Conservation (phyloP, 1,284 basidiomycete species). For the Tilletia walkeri region DNA sequence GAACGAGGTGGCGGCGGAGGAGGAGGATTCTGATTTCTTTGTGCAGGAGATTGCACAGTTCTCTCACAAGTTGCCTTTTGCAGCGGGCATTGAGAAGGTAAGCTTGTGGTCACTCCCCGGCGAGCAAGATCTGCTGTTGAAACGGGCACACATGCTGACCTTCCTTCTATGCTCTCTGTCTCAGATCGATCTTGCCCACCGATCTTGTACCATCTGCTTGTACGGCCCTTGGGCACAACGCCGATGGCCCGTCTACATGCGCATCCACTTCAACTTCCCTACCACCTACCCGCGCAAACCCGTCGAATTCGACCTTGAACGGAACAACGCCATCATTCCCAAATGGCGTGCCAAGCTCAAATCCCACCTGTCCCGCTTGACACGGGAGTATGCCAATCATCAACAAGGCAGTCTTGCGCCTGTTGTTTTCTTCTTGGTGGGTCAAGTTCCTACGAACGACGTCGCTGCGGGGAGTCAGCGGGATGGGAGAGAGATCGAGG, state of each 20-base stretch:
- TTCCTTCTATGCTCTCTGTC: not conserved
- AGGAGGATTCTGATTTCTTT: constrained; percentile 26
- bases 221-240: constrained; percentile 51
- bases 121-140: constrained; percentile 24
- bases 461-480: not conserved
- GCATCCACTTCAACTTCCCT: constrained; percentile 46
- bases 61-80: constrained; percentile 22
- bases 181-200: constrained; percentile 39
- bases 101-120: constrained; percentile 41
- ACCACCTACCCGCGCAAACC: constrained; percentile 37
- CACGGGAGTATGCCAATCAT: constrained; percentile 26
- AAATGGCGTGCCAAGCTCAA: constrained; percentile 47
- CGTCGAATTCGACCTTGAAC: constrained; percentile 49
- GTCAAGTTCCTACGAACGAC: constrained; percentile 32
- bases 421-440: constrained; percentile 40
- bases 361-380: constrained; percentile 20
- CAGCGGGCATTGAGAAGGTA: constrained; percentile 43
- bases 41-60: constrained; percentile 23
- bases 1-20: constrained; percentile 21
- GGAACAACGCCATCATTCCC: constrained; percentile 43
- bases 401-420: constrained; percentile 35
- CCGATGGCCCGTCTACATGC: constrained; percentile 41
- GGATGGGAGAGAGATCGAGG: constrained; percentile 22
- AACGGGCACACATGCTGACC: not conserved
- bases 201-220: constrained; percentile 40